phyloP scores from a whole-genome alignment of 2,329 filamentous ascomycete species.

The Xylariaceae sp. region DNA sequence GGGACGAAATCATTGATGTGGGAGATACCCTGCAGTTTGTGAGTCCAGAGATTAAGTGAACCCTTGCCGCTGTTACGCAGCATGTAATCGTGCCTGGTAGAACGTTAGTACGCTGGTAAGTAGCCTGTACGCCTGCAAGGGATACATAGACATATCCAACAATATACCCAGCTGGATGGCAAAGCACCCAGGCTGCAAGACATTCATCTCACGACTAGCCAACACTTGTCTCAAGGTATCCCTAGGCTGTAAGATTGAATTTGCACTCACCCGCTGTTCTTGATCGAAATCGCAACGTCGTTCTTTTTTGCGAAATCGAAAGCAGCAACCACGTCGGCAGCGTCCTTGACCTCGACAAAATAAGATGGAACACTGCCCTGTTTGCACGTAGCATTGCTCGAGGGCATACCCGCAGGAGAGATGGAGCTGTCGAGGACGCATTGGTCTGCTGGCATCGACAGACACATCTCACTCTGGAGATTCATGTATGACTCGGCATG shows the following conservation, averaged over 20 bases:
- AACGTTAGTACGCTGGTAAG: constrained; percentile 2
- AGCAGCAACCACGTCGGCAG: constrained; percentile 17
- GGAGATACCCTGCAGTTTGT: constrained; percentile 13
- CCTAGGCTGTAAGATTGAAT: not conserved
- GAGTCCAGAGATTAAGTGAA: constrained; percentile 15
- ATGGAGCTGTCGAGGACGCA: constrained; percentile 23
- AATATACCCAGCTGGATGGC: too few relatives aligned
- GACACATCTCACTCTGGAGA: constrained; percentile 23
- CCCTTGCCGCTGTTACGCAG: constrained; percentile 13
- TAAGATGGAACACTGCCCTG: constrained; percentile 22
- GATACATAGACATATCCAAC: not conserved
- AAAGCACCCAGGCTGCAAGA: not conserved
- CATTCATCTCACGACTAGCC: too few relatives aligned
- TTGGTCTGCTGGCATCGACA: constrained; percentile 21
- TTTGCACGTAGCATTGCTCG: constrained; percentile 16
- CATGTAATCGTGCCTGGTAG: constrained; percentile 14
- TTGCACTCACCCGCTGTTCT: constrained; percentile 14
- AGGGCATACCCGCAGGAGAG: constrained; percentile 16
- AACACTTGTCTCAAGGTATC: too few relatives aligned
- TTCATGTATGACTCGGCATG: constrained; percentile 24
- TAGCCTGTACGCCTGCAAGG: not conserved
- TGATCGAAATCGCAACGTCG: constrained; percentile 20
- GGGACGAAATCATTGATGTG: constrained; percentile 10
- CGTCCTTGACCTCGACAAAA: constrained; percentile 16
- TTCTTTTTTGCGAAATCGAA: constrained; percentile 19